phyloP scores from a whole-genome alignment of 176 grass and related monocot species.

The Bonia amplexicaulis region DNA sequence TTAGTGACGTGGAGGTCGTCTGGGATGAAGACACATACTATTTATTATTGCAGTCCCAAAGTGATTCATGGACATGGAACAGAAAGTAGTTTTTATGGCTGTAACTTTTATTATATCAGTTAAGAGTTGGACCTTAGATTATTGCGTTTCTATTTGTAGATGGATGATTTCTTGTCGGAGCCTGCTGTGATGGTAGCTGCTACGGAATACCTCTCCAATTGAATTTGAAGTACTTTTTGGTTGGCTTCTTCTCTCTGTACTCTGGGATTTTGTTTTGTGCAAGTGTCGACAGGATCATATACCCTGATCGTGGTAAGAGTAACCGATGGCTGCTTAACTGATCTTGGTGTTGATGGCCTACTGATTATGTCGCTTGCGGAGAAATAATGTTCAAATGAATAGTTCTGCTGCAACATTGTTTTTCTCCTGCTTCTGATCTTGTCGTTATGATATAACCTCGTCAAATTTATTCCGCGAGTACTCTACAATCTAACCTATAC shows the following conservation, averaged over 20 bases:
- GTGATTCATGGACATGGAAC: constrained; percentile 7
- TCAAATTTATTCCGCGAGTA: background rate
- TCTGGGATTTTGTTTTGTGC: constrained; percentile 6
- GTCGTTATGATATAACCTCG: background rate
- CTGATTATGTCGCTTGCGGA: background rate
- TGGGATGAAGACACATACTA: constrained; percentile 45
- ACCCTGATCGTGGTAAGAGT: background rate
- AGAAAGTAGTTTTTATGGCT: background rate
- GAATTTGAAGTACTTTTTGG: constrained; percentile 34
- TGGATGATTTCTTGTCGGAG: constrained; percentile 70
- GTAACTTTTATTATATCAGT: constrained; percentile 24
- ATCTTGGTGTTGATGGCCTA: background rate
- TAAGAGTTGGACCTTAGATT: constrained; percentile 43
- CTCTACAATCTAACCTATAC: background rate
- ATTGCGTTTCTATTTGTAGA: constrained; percentile 73
- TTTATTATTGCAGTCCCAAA: constrained; percentile 21
- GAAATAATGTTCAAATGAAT: constrained; percentile 6
- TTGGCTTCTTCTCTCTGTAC: constrained; percentile 26
- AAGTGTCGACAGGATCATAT: background rate
- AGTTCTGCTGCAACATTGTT: background rate
- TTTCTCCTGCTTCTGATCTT: background rate
- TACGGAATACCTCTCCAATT: constrained; percentile 26
- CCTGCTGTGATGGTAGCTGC: constrained; percentile 44
- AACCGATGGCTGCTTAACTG: background rate
- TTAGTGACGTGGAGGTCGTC: constrained; percentile 54